These are phyloP conservation scores for Ilyonectria sp. DNA, from an alignment of 2,329 filamentous ascomycete species.

Conservation along the genomic window DNA sequence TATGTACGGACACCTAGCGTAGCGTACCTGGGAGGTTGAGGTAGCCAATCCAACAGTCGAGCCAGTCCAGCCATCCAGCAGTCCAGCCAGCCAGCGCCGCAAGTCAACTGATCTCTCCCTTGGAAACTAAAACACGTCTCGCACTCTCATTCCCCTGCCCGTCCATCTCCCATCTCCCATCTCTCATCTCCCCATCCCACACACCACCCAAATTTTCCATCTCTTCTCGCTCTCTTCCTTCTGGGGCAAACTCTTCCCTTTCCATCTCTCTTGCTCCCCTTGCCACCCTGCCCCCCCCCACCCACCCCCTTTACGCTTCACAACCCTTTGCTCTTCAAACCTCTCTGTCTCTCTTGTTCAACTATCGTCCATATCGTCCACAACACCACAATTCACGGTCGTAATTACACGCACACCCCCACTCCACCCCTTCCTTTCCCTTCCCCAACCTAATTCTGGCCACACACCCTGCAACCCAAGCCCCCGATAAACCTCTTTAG, in stretches of 20 bases:
- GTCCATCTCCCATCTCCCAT: conserved; percentile 18
- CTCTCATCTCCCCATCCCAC: conserved; percentile 24
- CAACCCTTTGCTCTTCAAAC: background rate
- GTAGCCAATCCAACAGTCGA: conserved; percentile 26
- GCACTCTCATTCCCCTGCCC: conserved; percentile 33
- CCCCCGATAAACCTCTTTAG: conserved; percentile 33
- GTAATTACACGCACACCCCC: conserved; percentile 11
- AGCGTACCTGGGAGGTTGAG: conserved; percentile 12
- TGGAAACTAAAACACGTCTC: conserved; percentile 51
- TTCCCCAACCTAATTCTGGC: conserved; percentile 32
- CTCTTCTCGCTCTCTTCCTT: conserved; percentile 15
- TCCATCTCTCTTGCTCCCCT: conserved; percentile 13
- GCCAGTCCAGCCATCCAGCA: background rate
- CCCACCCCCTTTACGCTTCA: background rate
- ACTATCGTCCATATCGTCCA: background rate
- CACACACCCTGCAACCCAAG: conserved; percentile 27
- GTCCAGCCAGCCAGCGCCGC: conserved; percentile 2
- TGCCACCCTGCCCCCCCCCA: background rate
- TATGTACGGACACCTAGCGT: conserved; percentile 29
- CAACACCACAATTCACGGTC: background rate
- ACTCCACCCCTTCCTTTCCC: conserved; percentile 1
- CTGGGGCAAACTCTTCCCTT: conserved; percentile 1
- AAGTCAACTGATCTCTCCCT: conserved; percentile 47
- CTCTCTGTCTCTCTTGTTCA: background rate
- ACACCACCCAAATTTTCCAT: conserved; percentile 14